Conservation (phyloP, 768 basidiomycete species). For the Pleurotus eryngii region DNA sequence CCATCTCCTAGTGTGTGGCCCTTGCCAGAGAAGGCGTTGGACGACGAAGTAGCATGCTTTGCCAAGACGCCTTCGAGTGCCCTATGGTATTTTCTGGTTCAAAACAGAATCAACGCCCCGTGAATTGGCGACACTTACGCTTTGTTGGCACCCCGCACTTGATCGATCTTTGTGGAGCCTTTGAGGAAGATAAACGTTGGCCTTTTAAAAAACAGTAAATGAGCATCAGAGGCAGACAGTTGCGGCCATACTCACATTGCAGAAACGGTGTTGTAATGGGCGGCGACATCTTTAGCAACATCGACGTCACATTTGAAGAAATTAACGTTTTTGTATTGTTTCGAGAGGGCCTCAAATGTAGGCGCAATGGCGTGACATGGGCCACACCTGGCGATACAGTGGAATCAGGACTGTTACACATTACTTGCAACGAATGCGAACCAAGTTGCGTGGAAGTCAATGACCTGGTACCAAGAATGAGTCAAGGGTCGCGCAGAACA, state of each 20-base stretch:
- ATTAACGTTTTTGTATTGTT: constrained; percentile 65
- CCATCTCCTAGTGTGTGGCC: constrained; percentile 70
- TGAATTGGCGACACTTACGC: constrained; percentile 37
- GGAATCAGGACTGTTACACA: background rate
- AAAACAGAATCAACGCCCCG: constrained; percentile 2
- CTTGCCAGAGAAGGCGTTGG: constrained; percentile 61
- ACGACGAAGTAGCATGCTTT: constrained; percentile 42
- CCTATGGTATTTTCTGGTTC: constrained; percentile 30
- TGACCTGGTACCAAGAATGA: constrained; percentile 46
- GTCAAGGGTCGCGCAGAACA: constrained; percentile 1
- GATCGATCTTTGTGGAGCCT: constrained; percentile 63
- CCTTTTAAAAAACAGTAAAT: constrained; percentile 36
- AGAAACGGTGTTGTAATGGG: constrained; percentile 55
- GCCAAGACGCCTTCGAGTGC: constrained; percentile 57
- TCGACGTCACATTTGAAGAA: constrained; percentile 87
- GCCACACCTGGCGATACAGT: constrained; percentile 59
- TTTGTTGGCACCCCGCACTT: constrained; percentile 69
- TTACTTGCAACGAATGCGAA: constrained; percentile 21
- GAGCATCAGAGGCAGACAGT: background rate
- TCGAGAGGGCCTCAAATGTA: constrained; percentile 64
- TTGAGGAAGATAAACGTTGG: constrained; percentile 82
- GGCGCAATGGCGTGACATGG: constrained; percentile 86
- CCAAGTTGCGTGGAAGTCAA: constrained; percentile 88
- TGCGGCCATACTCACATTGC: constrained; percentile 57
- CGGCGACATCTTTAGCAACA: constrained; percentile 63